Conservation (phyloP, 2,329 filamentous ascomycete genomes). For the Aureobasidium sp. region DNA sequence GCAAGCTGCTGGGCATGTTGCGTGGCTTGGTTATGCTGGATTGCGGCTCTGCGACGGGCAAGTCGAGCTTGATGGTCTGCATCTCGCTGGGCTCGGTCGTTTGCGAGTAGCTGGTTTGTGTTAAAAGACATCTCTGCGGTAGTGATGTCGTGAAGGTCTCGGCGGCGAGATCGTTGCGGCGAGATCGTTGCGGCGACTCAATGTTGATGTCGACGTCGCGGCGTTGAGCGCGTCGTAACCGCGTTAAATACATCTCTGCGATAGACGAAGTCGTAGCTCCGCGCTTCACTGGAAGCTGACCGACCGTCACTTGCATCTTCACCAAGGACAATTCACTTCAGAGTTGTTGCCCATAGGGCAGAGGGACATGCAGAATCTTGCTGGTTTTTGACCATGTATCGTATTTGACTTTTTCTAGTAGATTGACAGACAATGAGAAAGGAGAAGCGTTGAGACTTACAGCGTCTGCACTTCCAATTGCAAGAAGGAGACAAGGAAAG, state of each 20-base stretch:
- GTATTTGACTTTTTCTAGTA: background rate
- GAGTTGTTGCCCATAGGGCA: background rate
- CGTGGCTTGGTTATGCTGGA: background rate
- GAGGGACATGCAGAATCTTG: background rate
- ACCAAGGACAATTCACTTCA: background rate
- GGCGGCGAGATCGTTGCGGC: too few relatives aligned
- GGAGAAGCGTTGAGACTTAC: background rate
- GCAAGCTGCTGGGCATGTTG: background rate
- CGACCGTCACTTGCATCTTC: background rate
- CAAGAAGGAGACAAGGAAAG: too few relatives aligned
- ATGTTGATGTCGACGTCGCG: background rate
- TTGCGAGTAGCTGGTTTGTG: too few relatives aligned
- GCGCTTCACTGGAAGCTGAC: background rate
- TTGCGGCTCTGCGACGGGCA: background rate
- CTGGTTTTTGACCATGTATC: background rate
- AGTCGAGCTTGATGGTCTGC: too few relatives aligned
- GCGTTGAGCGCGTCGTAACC: background rate
- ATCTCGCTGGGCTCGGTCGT: too few relatives aligned
- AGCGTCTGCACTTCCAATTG: background rate
- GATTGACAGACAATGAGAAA: background rate
- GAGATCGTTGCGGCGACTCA: background rate
- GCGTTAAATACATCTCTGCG: background rate
- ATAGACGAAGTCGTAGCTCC: background rate
- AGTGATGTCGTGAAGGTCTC: too few relatives aligned
- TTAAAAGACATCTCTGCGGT: too few relatives aligned